Percentiles rank a stretch among this genome's conserved stretches.
These are phyloP conservation scores for Cercospora berteroae DNA, from an alignment of 2,329 filamentous ascomycete species.

Conservation along the genomic window DNA sequence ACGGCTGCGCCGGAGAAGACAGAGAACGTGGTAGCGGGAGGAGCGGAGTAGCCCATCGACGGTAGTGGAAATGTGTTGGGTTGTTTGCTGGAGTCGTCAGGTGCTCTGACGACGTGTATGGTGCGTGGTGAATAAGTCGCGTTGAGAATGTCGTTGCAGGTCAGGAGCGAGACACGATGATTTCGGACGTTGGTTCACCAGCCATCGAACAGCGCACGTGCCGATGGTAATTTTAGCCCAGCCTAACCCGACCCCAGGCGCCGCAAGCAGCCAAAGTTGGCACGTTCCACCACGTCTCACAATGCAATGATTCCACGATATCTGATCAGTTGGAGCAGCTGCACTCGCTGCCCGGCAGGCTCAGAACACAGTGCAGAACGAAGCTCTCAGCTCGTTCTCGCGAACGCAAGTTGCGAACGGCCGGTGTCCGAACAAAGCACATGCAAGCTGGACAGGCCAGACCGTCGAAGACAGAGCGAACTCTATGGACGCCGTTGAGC, in stretches of 20 bases:
- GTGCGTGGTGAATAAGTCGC: conserved; percentile 1
- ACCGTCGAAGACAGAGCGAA: background rate
- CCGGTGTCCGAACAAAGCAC: background rate
- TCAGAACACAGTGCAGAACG: background rate
- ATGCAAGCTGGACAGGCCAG: background rate
- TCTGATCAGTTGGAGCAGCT: background rate
- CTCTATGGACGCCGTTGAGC: background rate
- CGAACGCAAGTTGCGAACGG: no score
- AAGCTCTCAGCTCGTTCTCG: background rate
- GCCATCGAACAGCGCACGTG: conserved; percentile 1
- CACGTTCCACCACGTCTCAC: background rate
- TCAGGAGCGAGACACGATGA: conserved; percentile 6
- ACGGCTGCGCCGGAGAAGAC: conserved; percentile 38
- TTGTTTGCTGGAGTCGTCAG: conserved; percentile 18
- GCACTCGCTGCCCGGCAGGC: background rate
- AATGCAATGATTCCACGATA: background rate
- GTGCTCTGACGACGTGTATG: conserved; percentile 15
- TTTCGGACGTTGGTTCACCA: conserved; percentile 6
- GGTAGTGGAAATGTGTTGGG: conserved; percentile 14
- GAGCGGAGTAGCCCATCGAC: conserved; percentile 48
- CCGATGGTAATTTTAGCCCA: background rate
- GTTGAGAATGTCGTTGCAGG: conserved; percentile 2
- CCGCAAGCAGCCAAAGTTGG: background rate
- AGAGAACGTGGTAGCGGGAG: conserved; percentile 35
- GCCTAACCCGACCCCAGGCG: background rate